Conservation (phyloP, 805 yeast species). For the Myxozyma melibiosi region DNA sequence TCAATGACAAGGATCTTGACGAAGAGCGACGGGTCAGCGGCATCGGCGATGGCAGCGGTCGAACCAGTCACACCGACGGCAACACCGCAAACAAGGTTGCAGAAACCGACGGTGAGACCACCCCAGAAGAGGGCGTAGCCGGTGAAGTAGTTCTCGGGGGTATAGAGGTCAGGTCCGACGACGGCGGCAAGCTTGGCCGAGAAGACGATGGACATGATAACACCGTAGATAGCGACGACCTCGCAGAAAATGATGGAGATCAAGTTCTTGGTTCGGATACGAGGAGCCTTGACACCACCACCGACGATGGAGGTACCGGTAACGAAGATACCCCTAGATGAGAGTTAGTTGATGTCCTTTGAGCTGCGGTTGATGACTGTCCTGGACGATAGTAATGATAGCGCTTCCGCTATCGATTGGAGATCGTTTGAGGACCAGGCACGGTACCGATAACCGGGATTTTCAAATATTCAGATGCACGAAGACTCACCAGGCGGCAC, state of each 20-base stretch:
- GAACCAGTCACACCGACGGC: conserved; percentile 98
- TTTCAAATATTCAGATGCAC: background rate
- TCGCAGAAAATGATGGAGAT: conserved; percentile 96
- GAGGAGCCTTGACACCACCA: conserved; percentile 97
- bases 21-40: conserved; percentile 92
- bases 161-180: conserved; percentile 58
- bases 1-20: conserved; percentile 96
- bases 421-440: no score
- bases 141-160: conserved; percentile 88
- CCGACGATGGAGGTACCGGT: conserved; percentile 95
- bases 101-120: conserved; percentile 90
- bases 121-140: conserved; percentile 98
- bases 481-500: conserved; percentile 82
- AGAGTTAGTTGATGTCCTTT: background rate
- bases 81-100: conserved; percentile 93
- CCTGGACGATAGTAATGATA: no score
- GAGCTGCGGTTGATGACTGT: background rate
- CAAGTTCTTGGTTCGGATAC: conserved; percentile 95
- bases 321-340: conserved; percentile 74
- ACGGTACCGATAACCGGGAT: background rate
- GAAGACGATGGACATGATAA: conserved; percentile 89
- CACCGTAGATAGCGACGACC: conserved; percentile 97
- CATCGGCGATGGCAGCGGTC: conserved; percentile 97
- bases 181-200: conserved; percentile 81
- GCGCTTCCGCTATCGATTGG: background rate